A percentile compares a stretch with the other conserved stretches of the same genome.
Evolutionary conservation across 78 protist species (phyloP).

Genomic region (Dictyostelium brefeldianum): DNA sequence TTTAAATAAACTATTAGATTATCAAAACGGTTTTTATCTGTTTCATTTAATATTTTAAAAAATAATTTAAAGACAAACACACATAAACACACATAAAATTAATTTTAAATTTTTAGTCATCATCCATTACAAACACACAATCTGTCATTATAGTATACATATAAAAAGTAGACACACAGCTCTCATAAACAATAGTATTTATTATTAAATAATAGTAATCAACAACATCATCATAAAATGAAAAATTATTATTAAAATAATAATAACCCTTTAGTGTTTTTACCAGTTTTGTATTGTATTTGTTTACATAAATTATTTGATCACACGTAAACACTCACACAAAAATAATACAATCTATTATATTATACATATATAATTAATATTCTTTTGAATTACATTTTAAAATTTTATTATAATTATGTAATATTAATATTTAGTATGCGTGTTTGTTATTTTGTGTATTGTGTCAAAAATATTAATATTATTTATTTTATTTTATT

Average conservation of each 20-base stretch:
- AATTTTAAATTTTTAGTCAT: not conserved
- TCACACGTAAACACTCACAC: not conserved
- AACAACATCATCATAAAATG: not conserved
- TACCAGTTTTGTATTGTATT: not conserved
- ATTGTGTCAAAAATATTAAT: not conserved
- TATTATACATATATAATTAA: no score
- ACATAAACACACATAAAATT: not conserved
- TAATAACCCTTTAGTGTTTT: not conserved
- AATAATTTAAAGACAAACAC: no score
- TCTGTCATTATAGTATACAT: not conserved
- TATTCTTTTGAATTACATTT: not conserved
- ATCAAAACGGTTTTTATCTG: no score
- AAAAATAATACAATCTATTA: not conserved
- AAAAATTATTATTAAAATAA: no score
- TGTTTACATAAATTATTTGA: not conserved
- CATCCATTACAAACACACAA: not conserved
- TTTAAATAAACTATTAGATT: no score
- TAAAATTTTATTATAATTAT: not conserved
- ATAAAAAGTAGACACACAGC: not conserved
- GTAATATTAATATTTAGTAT: not conserved
- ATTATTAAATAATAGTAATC: not conserved
- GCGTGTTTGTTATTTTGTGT: not conserved
- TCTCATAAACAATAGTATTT: not conserved
- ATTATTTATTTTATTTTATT: no score
- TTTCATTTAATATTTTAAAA: not conserved